Evolutionary conservation across 2,329 filamentous ascomycete species (phyloP).

Genomic region (Neofusicoccum kwambonambiense): DNA sequence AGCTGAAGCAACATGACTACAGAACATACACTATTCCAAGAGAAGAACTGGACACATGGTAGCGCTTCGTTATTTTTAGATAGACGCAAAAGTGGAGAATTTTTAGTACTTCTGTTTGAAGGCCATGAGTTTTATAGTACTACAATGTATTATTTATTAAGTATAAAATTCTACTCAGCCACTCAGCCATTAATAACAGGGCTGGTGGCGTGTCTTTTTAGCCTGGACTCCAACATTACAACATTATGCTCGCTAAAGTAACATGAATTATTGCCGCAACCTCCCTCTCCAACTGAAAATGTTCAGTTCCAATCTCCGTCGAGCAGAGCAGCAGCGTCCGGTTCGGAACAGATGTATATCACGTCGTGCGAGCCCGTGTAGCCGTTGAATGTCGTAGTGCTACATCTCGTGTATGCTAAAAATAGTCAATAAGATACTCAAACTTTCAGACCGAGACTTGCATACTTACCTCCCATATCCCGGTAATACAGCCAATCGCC

Average conservation of each 20-base stretch:
- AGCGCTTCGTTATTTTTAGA: no score
- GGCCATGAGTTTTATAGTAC: no score
- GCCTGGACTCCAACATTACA: no score
- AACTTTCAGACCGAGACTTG: neutral
- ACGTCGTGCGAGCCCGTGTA: slow-evolving; percentile 85
- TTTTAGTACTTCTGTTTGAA: no score
- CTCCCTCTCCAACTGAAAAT: neutral
- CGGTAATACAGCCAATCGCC: slow-evolving; percentile 97
- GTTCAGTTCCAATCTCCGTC: neutral
- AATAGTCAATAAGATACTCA: neutral
- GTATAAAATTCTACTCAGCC: no score
- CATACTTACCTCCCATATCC: slow-evolving; percentile 67
- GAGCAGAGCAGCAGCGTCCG: slow-evolving; percentile 72
- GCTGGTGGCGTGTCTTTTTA: no score
- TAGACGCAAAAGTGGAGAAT: no score
- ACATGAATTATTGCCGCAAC: neutral
- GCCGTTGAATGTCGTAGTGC: slow-evolving; percentile 90
- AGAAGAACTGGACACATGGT: no score
- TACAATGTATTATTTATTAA: no score
- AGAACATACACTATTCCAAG: no score
- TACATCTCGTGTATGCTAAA: slow-evolving; percentile 84
- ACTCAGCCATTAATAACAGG: no score
- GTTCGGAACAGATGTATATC: slow-evolving; percentile 87
- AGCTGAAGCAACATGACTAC: no score
- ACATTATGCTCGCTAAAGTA: neutral